A percentile compares a stretch with the other conserved stretches of the same genome.
These are phyloP conservation scores for Mycena latifolia DNA, from an alignment of 768 basidiomycete genomes.

Conservation along the genomic window DNA sequence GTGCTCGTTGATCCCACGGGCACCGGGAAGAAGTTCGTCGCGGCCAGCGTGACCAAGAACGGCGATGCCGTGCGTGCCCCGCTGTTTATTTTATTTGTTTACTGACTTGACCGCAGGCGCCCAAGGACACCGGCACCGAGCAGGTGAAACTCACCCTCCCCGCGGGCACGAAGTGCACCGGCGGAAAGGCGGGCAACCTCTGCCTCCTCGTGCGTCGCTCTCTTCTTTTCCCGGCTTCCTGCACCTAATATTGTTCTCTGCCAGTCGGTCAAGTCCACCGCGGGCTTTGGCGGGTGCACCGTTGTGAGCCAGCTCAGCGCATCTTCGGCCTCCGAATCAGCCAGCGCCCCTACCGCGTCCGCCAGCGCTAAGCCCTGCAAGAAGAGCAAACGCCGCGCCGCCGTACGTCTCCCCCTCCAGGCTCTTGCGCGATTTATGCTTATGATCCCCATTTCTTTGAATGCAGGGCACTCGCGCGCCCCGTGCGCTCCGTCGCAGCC, in stretches of 20 bases:
- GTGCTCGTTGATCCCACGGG: conserved; percentile 16
- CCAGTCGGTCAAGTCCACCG: conserved; percentile 33
- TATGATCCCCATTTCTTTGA: too few species aligned
- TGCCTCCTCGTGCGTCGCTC: conserved; percentile 42
- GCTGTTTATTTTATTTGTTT: not conserved
- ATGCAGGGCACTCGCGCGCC: too few species aligned
- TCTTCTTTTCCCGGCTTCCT: not conserved
- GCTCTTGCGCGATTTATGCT: too few species aligned
- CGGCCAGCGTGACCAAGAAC: conserved; percentile 14
- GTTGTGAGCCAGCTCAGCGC: conserved; percentile 21
- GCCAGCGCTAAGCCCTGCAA: conserved; percentile 11
- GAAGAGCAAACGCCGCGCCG: conserved; percentile 19
- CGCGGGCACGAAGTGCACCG: conserved; percentile 46
- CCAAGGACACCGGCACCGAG: conserved; percentile 6
- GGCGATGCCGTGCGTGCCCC: conserved; percentile 12
- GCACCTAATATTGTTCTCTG: not conserved
- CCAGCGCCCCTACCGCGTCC: not conserved
- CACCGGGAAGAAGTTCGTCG: conserved; percentile 13
- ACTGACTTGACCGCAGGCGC: not conserved
- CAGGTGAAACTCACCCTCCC: conserved; percentile 39
- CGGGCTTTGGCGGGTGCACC: conserved; percentile 29
- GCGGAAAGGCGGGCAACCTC: conserved; percentile 41
- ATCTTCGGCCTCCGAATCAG: not conserved
- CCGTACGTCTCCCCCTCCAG: too few species aligned
- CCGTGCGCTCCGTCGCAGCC: too few species aligned